These are phyloP conservation scores for Suhomyces sp. DNA, from an alignment of 805 yeast genomes.

Conservation along the genomic window DNA sequence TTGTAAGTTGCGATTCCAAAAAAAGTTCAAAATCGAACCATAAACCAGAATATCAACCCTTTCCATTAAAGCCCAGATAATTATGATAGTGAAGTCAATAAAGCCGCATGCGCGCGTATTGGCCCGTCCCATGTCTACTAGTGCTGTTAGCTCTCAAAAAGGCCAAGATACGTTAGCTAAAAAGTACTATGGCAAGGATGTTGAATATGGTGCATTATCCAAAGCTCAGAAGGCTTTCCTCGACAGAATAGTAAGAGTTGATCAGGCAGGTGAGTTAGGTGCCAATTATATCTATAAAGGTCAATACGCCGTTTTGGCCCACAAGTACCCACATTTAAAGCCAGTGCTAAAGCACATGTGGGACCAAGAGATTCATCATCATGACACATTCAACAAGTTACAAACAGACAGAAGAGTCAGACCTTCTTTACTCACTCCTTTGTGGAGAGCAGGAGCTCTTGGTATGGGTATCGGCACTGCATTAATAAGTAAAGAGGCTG, in stretches of 20 bases:
- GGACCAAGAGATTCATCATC: slow-evolving; percentile 96
- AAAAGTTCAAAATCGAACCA: background rate
- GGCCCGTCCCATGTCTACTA: background rate
- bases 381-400: slow-evolving; percentile 73
- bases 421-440: slow-evolving; percentile 87
- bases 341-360: slow-evolving; percentile 92
- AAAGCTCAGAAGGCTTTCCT: slow-evolving; percentile 67
- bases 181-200: slow-evolving; percentile 21
- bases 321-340: slow-evolving; percentile 68
- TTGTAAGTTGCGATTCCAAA: background rate
- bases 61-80: background rate
- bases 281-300: slow-evolving; percentile 93
- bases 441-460: slow-evolving; percentile 91
- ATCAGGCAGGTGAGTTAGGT: slow-evolving; percentile 97
- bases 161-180: slow-evolving; percentile 9
- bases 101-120: background rate
- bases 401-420: slow-evolving; percentile 79
- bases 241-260: slow-evolving; percentile 80
- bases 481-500: slow-evolving; percentile 84
- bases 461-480: slow-evolving; percentile 88
- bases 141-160: background rate
- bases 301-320: slow-evolving; percentile 73
- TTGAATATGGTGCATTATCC: slow-evolving; percentile 37
- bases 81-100: slow-evolving; percentile 1
- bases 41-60: background rate